Conservation (phyloP, 2,329 filamentous ascomycete species). For the Chaetomiaceae sp. region DNA sequence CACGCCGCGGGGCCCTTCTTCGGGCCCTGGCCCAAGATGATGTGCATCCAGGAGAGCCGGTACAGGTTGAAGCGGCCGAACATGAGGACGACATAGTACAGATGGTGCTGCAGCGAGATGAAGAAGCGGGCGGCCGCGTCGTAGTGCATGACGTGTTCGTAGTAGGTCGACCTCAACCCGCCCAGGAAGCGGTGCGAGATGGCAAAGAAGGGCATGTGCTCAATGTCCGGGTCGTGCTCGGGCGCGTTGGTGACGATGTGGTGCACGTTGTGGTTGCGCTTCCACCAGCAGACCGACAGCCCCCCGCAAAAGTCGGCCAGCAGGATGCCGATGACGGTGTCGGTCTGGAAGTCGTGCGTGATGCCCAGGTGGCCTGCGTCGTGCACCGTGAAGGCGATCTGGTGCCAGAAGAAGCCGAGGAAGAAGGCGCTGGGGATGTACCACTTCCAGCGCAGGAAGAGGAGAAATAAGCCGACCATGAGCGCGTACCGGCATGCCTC, state of each 20-base stretch:
- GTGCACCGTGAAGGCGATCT: conserved; percentile 88
- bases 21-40: conserved; percentile 65
- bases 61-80: conserved; percentile 89
- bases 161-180: conserved; percentile 73
- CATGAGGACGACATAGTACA: conserved; percentile 76
- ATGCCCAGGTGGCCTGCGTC: conserved; percentile 98
- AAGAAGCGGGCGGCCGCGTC: conserved; percentile 68
- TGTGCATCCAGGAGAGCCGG: conserved; percentile 71
- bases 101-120: conserved; percentile 70
- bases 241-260: conserved; percentile 94
- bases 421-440: conserved; percentile 67
- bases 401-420: conserved; percentile 86
- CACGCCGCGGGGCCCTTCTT: conserved; percentile 74
- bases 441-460: conserved; percentile 59
- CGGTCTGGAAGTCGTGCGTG: conserved; percentile 80
- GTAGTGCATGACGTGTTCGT: conserved; percentile 74
- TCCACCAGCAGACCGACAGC: conserved; percentile 94
- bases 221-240: conserved; percentile 93
- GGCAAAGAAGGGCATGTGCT: conserved; percentile 85
- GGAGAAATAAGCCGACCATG: conserved; percentile 59
- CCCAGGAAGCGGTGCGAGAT: conserved; percentile 76
- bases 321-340: conserved; percentile 82
- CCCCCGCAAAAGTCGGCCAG: conserved; percentile 88
- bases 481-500: conserved; percentile 69
- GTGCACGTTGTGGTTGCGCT: conserved; percentile 91